phyloP scores from a whole-genome alignment of 345 rosid species.

The Trapa incisa region DNA sequence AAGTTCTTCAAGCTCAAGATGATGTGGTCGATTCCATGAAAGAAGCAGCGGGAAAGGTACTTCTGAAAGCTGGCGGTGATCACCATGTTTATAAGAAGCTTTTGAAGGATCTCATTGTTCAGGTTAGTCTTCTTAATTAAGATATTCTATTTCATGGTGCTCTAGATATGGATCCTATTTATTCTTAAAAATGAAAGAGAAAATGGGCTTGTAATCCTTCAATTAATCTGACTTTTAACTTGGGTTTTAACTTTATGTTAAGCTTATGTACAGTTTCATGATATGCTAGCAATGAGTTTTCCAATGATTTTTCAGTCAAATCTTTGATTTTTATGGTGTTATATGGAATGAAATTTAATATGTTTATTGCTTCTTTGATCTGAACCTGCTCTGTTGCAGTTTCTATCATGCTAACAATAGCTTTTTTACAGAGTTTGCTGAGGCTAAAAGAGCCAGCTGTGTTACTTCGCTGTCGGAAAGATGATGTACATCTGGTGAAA shows the following conservation, averaged over 20 bases:
- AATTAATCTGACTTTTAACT: background rate
- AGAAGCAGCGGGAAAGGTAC: constrained; percentile 64
- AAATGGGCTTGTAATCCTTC: background rate
- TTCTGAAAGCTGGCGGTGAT: constrained; percentile 53
- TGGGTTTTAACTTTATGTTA: background rate
- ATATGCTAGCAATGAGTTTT: background rate
- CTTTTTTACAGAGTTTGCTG: constrained; percentile 57
- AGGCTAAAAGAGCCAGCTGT: constrained; percentile 94
- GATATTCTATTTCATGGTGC: background rate
- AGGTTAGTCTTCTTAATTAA: constrained; percentile 31
- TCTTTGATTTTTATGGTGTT: background rate
- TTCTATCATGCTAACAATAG: background rate
- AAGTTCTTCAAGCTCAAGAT: constrained; percentile 93
- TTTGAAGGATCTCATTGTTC: constrained; percentile 76
- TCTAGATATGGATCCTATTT: background rate
- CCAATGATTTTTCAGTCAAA: background rate
- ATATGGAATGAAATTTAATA: background rate
- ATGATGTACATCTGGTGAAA: constrained; percentile 3
- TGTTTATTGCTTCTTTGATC: background rate
- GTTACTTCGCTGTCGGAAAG: constrained; percentile 9
- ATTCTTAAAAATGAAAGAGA: too few species aligned
- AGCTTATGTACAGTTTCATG: background rate
- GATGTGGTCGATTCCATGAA: constrained; percentile 82
- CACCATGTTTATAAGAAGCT: constrained; percentile 49
- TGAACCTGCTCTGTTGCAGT: background rate